Evolutionary conservation across 805 yeast genomes (phyloP).

Genomic region (Yarrowia sp.): DNA sequence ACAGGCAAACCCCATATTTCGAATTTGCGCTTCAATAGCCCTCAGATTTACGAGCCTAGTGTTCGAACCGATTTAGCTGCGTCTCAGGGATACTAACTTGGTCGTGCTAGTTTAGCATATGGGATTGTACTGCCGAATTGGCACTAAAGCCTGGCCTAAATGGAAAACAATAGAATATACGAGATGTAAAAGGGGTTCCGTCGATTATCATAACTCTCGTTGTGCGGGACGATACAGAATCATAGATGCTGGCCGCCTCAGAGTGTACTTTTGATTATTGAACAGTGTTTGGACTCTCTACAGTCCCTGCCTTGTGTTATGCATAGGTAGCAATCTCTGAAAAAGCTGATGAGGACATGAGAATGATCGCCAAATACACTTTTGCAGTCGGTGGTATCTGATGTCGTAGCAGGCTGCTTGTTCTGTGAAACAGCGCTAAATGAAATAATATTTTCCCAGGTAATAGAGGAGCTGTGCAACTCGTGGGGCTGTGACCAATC

Average conservation of each 20-base stretch:
- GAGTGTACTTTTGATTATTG: too few species aligned
- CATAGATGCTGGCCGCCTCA: too few species aligned
- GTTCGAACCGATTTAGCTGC: neutral
- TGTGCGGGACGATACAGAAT: too few species aligned
- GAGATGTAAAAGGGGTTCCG: neutral
- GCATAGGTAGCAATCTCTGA: too few species aligned
- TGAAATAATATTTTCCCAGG: neutral
- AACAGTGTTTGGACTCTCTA: too few species aligned
- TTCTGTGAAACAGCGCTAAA: neutral
- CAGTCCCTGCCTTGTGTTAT: too few species aligned
- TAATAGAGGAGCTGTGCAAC: neutral
- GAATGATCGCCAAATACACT: too few species aligned
- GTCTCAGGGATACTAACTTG: neutral
- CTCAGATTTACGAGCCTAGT: conserved; percentile 15
- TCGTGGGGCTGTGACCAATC: neutral
- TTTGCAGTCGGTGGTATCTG: neutral
- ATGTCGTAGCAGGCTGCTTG: neutral
- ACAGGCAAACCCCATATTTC: neutral
- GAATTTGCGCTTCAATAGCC: too few species aligned
- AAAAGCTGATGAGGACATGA: too few species aligned
- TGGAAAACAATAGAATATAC: conserved; percentile 2
- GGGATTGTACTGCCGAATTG: neutral
- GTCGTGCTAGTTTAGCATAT: neutral
- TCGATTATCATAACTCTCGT: neutral
- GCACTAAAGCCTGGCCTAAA: neutral